phyloP scores from a whole-genome alignment of 2,329 filamentous ascomycete genomes.

The Phyllosticta citrichinensis region DNA sequence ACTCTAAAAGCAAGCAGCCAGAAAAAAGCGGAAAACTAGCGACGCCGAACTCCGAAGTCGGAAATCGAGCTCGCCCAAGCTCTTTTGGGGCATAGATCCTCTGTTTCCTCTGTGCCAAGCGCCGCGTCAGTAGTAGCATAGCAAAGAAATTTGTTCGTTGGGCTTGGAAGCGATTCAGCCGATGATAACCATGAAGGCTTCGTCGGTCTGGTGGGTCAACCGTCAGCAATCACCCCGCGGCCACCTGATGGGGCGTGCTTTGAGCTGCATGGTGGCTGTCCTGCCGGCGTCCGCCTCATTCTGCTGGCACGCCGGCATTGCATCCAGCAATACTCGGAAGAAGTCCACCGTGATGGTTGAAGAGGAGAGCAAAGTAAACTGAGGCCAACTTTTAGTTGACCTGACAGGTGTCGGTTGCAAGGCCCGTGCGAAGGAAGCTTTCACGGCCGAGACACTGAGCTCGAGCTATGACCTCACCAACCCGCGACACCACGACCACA shows the following conservation, averaged over 20 bases:
- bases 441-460: not conserved
- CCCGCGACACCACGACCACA: not conserved
- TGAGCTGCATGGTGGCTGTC: not conserved
- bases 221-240: not conserved
- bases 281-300: not conserved
- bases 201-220: not conserved
- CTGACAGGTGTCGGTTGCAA: not conserved
- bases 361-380: not conserved
- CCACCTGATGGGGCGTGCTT: not conserved
- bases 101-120: not conserved
- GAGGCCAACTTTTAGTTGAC: not conserved
- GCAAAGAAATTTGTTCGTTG: not conserved
- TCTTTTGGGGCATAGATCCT: constrained; percentile 1
- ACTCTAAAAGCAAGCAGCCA: not conserved
- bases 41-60: constrained; percentile 10
- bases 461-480: not conserved
- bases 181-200: not conserved
- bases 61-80: not conserved
- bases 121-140: not conserved
- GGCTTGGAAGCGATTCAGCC: not conserved
- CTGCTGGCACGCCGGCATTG: not conserved
- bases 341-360: not conserved
- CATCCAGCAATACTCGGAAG: not conserved
- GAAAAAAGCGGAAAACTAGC: not conserved
- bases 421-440: not conserved